These are phyloP conservation scores for Geotrichum carabidarum DNA, from an alignment of 1,139 yeast species.

Conservation along the genomic window DNA sequence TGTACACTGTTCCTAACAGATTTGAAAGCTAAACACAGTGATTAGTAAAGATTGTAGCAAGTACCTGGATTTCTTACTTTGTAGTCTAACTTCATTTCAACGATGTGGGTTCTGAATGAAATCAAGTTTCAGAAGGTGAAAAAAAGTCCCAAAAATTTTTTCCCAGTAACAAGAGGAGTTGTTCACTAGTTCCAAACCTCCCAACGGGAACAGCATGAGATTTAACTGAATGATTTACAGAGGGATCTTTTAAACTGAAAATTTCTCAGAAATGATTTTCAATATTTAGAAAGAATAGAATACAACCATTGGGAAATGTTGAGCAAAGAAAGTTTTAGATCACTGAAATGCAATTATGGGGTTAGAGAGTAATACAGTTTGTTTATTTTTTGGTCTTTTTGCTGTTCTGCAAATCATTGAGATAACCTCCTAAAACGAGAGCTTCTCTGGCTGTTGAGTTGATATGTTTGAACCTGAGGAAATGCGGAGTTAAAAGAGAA, in stretches of 20 bases:
- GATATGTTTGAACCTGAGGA: conserved; percentile 76
- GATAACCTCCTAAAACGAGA: conserved; percentile 57
- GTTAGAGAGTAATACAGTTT: too few relatives aligned
- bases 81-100: conserved; percentile 31
- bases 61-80: conserved; percentile 23
- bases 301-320: too few relatives aligned
- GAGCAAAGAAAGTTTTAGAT: too few relatives aligned
- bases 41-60: conserved; percentile 10
- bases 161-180: too few relatives aligned
- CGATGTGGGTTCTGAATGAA: background rate
- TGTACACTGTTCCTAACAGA: conserved; percentile 86
- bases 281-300: too few relatives aligned
- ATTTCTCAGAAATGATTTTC: too few relatives aligned
- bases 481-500: background rate
- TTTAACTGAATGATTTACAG: too few relatives aligned
- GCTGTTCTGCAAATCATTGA: conserved; percentile 26
- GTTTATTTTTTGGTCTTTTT: conserved; percentile 18
- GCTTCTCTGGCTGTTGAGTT: conserved; percentile 86
- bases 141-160: conserved; percentile 8
- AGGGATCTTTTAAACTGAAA: too few relatives aligned
- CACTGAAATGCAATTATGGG: too few relatives aligned
- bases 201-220: too few relatives aligned
- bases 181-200: too few relatives aligned
- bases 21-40: conserved; percentile 57
- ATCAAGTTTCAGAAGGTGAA: background rate